phyloP scores from a whole-genome alignment of 164 flowering plant genomes.

The Warburgia ugandensis region DNA sequence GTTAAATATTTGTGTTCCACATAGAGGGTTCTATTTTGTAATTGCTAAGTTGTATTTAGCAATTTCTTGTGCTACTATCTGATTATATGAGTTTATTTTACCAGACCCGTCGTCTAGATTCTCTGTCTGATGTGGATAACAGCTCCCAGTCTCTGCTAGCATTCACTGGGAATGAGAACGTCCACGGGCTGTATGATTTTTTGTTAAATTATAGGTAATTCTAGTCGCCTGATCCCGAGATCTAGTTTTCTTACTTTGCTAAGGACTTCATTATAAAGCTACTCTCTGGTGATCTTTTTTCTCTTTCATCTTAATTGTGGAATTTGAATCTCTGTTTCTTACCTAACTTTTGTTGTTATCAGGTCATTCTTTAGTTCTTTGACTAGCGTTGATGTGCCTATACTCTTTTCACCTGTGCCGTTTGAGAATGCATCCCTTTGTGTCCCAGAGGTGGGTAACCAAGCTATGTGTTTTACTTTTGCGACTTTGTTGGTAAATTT shows the following conservation, averaged over 20 bases:
- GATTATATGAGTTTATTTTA: too few relatives aligned
- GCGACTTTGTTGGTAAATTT: not conserved
- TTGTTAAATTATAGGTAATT: slow-evolving; percentile 78
- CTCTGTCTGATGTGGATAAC: slow-evolving; percentile 61
- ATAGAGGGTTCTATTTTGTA: too few relatives aligned
- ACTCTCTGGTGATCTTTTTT: too few relatives aligned
- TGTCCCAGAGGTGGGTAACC: slow-evolving; percentile 67
- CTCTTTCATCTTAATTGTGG: too few relatives aligned
- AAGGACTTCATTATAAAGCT: too few relatives aligned
- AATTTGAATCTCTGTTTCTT: too few relatives aligned
- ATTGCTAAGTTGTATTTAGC: too few relatives aligned
- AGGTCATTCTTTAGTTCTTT: slow-evolving; percentile 64
- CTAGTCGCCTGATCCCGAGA: not conserved
- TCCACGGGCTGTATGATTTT: slow-evolving; percentile 79
- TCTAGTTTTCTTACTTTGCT: not conserved
- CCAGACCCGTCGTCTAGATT: slow-evolving; percentile 56
- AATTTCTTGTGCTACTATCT: too few relatives aligned
- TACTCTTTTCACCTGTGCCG: slow-evolving; percentile 67
- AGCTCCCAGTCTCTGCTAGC: slow-evolving; percentile 71
- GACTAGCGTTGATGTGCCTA: slow-evolving; percentile 69
- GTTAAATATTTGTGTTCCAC: too few relatives aligned
- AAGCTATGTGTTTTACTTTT: not conserved
- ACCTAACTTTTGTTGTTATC: slow-evolving; percentile 19
- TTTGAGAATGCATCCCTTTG: slow-evolving; percentile 80
- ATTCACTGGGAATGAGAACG: slow-evolving; percentile 55